Base-by-base conservation (phyloP, 495 filamentous ascomycete species). In the Jackrogersella minutella region DNA sequence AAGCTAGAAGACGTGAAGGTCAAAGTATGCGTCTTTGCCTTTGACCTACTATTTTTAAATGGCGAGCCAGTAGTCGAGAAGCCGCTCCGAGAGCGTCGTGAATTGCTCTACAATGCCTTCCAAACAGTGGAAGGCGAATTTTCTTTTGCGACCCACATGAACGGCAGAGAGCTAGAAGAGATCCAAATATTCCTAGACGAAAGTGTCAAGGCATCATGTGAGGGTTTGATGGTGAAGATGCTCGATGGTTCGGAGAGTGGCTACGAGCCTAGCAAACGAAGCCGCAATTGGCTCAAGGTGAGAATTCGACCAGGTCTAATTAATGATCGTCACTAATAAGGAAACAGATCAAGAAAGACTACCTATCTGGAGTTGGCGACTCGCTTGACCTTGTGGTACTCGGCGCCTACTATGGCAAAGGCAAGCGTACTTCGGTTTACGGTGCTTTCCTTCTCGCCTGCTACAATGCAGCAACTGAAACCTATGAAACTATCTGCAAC, bases 141-240 rank as follows among this genome's bases (percentile, higher is more conserved):
- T 72, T 81, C 88, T 5, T 97, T 97, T 65, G 95, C 95, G 9
- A 92, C 93, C 37, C 87, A 80, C 66, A 93, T 92, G 76, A 85
- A 98, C 73, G 93, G 91, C n/a, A 89, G 87, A 62, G 91, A 95
- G 34, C 81, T 98, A 11, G 94, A 97, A 24, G 91, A 96, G 70
- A 98, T 99, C 53, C 93, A 97, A 74, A 83, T 79, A 17, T 88
- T 99, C 69, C 86, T 99, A 7, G 95, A 99, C 59, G 93, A 97
- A 17, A 91, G 87, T 67, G 90, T 98, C 61, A 97, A 97, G 77
- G 91, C 93, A 7, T 93, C 91, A 0, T 99, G 95, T 70, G 95
- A 99, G 80, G 95, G 95, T 4, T 79, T 99, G 31, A 99, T 99
- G 95, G 95, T 99, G 9, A 99, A 99, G 79, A 99, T 98, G 94